A percentile compares a stretch with the other conserved stretches of the same genome.
These are phyloP conservation scores for Leucogyrophana mollusca DNA, from an alignment of 768 basidiomycete species.

Conservation along the genomic window DNA sequence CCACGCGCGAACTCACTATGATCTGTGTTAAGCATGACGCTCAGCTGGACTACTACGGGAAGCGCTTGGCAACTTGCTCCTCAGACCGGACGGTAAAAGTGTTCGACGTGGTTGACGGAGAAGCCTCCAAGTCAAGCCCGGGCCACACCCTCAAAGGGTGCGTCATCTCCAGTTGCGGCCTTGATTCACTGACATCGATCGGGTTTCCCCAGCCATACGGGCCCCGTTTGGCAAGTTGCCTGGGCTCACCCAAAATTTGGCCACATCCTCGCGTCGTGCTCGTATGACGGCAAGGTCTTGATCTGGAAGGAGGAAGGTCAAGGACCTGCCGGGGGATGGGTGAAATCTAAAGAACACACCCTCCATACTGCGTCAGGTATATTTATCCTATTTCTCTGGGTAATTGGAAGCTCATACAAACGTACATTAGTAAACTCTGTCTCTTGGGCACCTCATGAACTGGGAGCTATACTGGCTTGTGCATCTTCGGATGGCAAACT, in stretches of 20 bases:
- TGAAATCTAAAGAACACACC: slow-evolving; percentile 93
- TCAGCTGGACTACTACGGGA: slow-evolving; percentile 96
- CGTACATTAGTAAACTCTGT: slow-evolving; percentile 82
- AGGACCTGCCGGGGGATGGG: slow-evolving; percentile 69
- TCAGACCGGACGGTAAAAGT: slow-evolving; percentile 94
- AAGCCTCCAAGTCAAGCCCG: slow-evolving; percentile 57
- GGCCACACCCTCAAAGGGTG: slow-evolving; percentile 84
- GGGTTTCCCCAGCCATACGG: slow-evolving; percentile 68
- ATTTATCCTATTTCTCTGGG: slow-evolving; percentile 15
- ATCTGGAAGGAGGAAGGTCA: slow-evolving; percentile 93
- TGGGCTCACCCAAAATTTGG: slow-evolving; percentile 99
- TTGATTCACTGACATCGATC: neutral
- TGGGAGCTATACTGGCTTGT: slow-evolving; percentile 95
- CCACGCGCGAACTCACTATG: neutral
- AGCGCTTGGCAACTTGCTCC: slow-evolving; percentile 94
- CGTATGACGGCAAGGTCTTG: slow-evolving; percentile 96
- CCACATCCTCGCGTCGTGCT: slow-evolving; percentile 95
- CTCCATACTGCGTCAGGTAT: slow-evolving; percentile 91
- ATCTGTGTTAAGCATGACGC: slow-evolving; percentile 83
- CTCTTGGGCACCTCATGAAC: slow-evolving; percentile 98
- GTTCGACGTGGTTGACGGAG: slow-evolving; percentile 92
- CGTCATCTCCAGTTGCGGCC: slow-evolving; percentile 14
- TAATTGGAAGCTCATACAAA: neutral
- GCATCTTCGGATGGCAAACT: slow-evolving; percentile 97
- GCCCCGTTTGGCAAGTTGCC: slow-evolving; percentile 96